Evolutionary conservation across 345 rosid genomes (phyloP).

Genomic region (Eucalyptus globulus): DNA sequence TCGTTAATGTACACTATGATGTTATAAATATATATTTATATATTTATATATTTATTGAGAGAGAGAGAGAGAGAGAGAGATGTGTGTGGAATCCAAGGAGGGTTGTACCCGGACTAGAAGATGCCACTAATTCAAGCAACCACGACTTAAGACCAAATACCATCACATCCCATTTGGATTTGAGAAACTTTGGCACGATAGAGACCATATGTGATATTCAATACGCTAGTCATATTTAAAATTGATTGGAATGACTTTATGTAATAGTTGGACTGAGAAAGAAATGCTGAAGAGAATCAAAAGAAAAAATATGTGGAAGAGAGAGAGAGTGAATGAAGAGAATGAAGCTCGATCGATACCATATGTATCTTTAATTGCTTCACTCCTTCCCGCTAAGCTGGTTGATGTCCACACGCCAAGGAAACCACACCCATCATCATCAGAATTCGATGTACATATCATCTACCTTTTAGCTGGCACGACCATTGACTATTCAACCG

Average conservation of each 20-base stretch:
- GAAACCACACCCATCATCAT: slow-evolving; percentile 20
- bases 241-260: not conserved
- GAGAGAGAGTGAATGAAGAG: not conserved
- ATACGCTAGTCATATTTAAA: not conserved
- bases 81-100: not conserved
- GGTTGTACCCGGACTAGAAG: slow-evolving; percentile 4
- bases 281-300: not conserved
- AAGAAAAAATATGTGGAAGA: not conserved
- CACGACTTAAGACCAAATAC: slow-evolving; percentile 44
- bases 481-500: slow-evolving; percentile 28
- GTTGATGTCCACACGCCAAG: slow-evolving; percentile 61
- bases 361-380: not conserved
- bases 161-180: slow-evolving; percentile 24
- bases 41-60: not conserved
- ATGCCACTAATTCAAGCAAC: slow-evolving; percentile 44
- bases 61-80: not conserved
- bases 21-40: not conserved
- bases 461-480: slow-evolving; percentile 15
- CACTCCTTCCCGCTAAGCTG: not conserved
- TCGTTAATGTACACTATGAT: not conserved
- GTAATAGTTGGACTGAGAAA: not conserved
- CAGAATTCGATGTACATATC: not conserved
- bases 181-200: not conserved
- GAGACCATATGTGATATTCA: not conserved
- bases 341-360: not conserved